These are phyloP conservation scores for Leccinum olivaceopallidum DNA, from an alignment of 768 basidiomycete genomes.

Conservation along the genomic window DNA sequence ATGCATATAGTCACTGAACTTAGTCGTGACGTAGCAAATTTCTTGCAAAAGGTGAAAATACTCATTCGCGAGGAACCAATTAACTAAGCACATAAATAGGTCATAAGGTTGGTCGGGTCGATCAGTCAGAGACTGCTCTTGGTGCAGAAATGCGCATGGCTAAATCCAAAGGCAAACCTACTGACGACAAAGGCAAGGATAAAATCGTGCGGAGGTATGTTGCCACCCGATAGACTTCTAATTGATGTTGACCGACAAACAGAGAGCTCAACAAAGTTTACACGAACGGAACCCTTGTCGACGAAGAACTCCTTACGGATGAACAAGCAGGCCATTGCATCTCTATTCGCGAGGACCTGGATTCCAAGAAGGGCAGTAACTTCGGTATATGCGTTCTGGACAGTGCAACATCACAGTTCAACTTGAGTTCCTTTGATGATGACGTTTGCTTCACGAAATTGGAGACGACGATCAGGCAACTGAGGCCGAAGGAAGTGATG, in stretches of 20 bases:
- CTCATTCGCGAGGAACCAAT: neutral
- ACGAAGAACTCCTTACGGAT: constrained; percentile 82
- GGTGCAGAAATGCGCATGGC: constrained; percentile 96
- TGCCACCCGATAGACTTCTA: constrained; percentile 1
- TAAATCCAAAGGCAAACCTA: constrained; percentile 49
- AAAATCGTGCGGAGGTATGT: constrained; percentile 84
- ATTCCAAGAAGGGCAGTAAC: constrained; percentile 41
- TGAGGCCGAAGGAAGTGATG: constrained; percentile 89
- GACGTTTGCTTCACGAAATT: constrained; percentile 90
- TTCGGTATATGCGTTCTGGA: constrained; percentile 94
- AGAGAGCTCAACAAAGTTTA: constrained; percentile 94
- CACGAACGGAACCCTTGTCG: constrained; percentile 94
- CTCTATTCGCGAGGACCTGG: constrained; percentile 67
- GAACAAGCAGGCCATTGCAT: constrained; percentile 97
- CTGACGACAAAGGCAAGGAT: constrained; percentile 59
- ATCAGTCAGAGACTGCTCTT: constrained; percentile 95
- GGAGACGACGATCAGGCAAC: constrained; percentile 90
- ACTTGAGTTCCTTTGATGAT: constrained; percentile 85
- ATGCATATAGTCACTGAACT: constrained; percentile 9
- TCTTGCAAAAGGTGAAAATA: constrained; percentile 53
- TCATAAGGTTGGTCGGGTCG: constrained; percentile 94
- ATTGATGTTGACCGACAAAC: constrained; percentile 10
- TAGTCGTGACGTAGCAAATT: constrained; percentile 57
- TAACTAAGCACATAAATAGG: constrained; percentile 41
- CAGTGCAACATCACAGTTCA: constrained; percentile 94